Percentiles rank a stretch among this genome's conserved stretches.
These are phyloP conservation scores for Eucalyptus rudis DNA, from an alignment of 345 rosid genomes.

Conservation along the genomic window DNA sequence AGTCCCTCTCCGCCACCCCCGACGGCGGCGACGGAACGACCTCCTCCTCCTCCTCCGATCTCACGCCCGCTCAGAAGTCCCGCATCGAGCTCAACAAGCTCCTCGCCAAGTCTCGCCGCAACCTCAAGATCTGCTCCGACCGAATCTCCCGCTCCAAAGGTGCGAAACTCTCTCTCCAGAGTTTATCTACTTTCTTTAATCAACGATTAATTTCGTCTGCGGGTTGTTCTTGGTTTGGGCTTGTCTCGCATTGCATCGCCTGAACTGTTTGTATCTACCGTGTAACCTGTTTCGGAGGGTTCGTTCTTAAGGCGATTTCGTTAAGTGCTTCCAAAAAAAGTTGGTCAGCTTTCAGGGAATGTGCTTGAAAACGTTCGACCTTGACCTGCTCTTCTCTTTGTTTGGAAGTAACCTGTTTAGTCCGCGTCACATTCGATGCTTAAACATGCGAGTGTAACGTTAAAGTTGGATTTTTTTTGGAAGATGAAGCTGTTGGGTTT, in stretches of 20 bases:
- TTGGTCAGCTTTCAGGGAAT: neutral
- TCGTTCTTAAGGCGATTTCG: neutral
- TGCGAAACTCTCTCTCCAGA: neutral
- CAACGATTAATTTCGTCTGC: neutral
- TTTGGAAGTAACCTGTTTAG: neutral
- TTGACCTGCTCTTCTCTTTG: neutral
- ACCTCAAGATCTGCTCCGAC: constrained; percentile 52
- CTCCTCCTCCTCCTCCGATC: constrained; percentile 3
- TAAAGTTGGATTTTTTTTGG: neutral
- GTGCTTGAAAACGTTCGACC: neutral
- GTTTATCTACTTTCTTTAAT: rapidly evolving
- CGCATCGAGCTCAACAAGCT: constrained; percentile 52
- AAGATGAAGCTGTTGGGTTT: neutral
- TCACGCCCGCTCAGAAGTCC: constrained; percentile 35
- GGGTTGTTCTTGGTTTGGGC: neutral
- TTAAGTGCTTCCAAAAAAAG: neutral
- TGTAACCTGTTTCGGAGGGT: neutral
- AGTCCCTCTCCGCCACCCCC: neutral
- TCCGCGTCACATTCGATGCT: neutral
- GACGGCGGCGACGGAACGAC: neutral
- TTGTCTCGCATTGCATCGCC: neutral
- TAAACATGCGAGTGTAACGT: neutral
- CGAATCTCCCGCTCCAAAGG: constrained; percentile 45
- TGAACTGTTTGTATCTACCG: neutral
- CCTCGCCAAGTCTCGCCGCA: constrained; percentile 59